Percentiles rank a stretch among this genome's conserved stretches.
phyloP scores from a whole-genome alignment of 2,329 filamentous ascomycete genomes.

The Neophaeococcomyces aloes region DNA sequence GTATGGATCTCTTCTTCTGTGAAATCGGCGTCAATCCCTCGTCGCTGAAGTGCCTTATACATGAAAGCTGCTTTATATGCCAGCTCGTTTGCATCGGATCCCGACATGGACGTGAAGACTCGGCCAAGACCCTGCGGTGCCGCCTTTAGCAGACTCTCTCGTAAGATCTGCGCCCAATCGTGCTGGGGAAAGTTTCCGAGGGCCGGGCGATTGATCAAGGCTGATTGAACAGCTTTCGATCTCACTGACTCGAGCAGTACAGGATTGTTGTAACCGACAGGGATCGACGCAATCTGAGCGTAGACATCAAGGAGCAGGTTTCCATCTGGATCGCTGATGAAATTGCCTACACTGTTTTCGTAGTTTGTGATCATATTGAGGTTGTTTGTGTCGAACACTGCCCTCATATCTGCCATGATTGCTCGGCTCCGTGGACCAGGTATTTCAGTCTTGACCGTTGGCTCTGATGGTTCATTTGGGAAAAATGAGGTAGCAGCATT shows the following conservation, averaged over 20 bases:
- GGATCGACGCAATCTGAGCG: conserved; percentile 85
- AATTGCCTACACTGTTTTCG: conserved; percentile 66
- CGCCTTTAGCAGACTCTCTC: conserved; percentile 68
- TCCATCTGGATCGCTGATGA: conserved; percentile 45
- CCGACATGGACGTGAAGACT: conserved; percentile 82
- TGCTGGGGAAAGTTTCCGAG: conserved; percentile 70
- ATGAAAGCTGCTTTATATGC: conserved; percentile 96
- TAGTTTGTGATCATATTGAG: conserved; percentile 76
- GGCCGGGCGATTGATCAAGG: conserved; percentile 70
- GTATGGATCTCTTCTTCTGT: conserved; percentile 62
- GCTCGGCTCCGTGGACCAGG: conserved; percentile 66
- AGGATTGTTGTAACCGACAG: conserved; percentile 87
- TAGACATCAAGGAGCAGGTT: conserved; percentile 43
- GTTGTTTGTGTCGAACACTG: conserved; percentile 76
- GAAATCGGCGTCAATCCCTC: conserved; percentile 71
- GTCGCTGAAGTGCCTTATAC: conserved; percentile 71
- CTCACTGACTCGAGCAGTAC: conserved; percentile 60
- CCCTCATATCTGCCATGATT: conserved; percentile 58
- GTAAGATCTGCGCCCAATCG: conserved; percentile 71
- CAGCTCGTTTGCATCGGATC: conserved; percentile 86
- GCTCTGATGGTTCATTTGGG: conserved; percentile 48
- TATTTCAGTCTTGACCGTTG: conserved; percentile 48
- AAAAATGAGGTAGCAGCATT: too few relatives aligned
- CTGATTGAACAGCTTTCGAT: conserved; percentile 70
- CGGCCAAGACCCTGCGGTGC: conserved; percentile 75